phyloP scores from a whole-genome alignment of 805 yeast species.

The Ogataea methylovora region DNA sequence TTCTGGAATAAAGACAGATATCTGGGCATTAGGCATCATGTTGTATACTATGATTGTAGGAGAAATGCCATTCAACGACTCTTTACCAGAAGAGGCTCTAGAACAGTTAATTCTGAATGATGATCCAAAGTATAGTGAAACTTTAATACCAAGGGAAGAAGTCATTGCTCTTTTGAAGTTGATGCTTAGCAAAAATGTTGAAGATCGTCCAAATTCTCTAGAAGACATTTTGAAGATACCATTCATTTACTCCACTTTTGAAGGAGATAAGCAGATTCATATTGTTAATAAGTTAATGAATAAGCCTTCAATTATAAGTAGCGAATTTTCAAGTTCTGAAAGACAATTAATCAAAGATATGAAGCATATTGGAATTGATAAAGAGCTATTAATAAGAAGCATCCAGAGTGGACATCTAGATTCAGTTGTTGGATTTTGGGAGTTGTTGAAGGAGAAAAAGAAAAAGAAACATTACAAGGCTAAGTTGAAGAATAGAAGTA shows the following conservation, averaged over 20 bases:
- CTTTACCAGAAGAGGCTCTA: constrained; percentile 49
- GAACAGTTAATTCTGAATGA: constrained; percentile 51
- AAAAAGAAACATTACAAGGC: constrained; percentile 24
- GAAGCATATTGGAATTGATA: constrained; percentile 55
- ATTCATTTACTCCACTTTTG: constrained; percentile 34
- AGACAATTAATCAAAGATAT: constrained; percentile 52
- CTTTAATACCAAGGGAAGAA: constrained; percentile 28
- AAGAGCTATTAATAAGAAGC: constrained; percentile 48
- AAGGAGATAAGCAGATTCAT: constrained; percentile 34
- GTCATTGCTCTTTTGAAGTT: constrained; percentile 44
- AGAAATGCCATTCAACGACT: constrained; percentile 87
- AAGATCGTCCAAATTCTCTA: constrained; percentile 46
- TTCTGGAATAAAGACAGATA: constrained; percentile 74
- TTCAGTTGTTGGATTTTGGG: constrained; percentile 69
- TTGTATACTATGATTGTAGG: constrained; percentile 80
- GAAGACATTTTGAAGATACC: constrained; percentile 44
- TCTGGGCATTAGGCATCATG: constrained; percentile 90
- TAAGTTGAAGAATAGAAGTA: constrained; percentile 15
- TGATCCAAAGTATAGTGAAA: constrained; percentile 51
- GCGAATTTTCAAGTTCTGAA: constrained; percentile 43
- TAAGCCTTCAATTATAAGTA: constrained; percentile 32
- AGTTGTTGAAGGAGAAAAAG: constrained; percentile 51
- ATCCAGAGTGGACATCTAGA: constrained; percentile 58
- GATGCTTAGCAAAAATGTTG: constrained; percentile 62
- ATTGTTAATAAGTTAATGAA: constrained; percentile 28